Evolutionary conservation across 352 stramenopile genomes (phyloP).

Genomic region (Phytophthora fragariae): DNA sequence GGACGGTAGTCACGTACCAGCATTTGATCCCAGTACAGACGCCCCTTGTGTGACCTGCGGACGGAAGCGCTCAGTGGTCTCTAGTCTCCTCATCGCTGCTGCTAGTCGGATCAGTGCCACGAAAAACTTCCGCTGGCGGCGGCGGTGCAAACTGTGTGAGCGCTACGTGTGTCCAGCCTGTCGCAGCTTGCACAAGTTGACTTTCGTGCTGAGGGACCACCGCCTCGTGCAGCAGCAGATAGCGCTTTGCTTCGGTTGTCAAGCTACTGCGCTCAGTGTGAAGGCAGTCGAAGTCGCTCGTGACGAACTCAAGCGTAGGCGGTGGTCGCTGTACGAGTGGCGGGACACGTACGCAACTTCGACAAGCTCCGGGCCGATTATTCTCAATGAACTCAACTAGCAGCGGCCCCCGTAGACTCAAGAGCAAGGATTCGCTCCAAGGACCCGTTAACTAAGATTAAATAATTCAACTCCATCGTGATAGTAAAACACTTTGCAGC

Average conservation of each 20-base stretch:
- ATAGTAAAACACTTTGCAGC: not conserved
- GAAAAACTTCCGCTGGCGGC: constrained; percentile 30
- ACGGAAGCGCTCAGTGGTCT: constrained; percentile 36
- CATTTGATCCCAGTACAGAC: constrained; percentile 23
- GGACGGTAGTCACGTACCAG: constrained; percentile 20
- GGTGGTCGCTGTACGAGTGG: constrained; percentile 42
- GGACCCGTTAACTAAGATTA: constrained; percentile 2
- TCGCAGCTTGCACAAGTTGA: constrained; percentile 49
- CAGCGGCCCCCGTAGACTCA: not conserved
- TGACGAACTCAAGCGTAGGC: constrained; percentile 29
- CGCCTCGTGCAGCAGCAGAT: constrained; percentile 40
- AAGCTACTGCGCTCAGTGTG: constrained; percentile 26
- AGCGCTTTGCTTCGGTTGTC: constrained; percentile 34
- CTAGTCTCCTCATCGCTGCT: constrained; percentile 23
- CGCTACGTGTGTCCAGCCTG: constrained; percentile 58
- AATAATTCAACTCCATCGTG: constrained; percentile 20
- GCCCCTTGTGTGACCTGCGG: constrained; percentile 38
- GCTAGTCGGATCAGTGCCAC: constrained; percentile 12
- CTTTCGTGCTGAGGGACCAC: constrained; percentile 40
- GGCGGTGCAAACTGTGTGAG: constrained; percentile 50
- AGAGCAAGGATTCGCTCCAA: not conserved
- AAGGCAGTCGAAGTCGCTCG: constrained; percentile 41
- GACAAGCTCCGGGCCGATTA: constrained; percentile 28
- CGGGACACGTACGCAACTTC: constrained; percentile 39
- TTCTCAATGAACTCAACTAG: constrained; percentile 41